These are phyloP conservation scores for Eucalyptus sp. DNA, from an alignment of 345 rosid species.

Conservation along the genomic window DNA sequence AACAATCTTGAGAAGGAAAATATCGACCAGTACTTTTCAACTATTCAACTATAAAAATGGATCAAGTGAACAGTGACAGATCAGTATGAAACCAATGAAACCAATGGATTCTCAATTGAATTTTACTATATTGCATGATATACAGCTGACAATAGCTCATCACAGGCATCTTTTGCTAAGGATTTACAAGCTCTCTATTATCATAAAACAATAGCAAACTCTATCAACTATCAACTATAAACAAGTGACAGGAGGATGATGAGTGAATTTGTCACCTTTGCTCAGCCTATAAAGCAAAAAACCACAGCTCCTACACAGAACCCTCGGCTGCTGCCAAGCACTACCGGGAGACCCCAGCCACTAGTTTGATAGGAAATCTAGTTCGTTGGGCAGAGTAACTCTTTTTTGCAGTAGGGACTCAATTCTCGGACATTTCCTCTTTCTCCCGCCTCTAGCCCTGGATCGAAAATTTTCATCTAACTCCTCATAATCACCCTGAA, in stretches of 20 bases:
- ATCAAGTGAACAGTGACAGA: not conserved
- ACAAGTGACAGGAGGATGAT: not conserved
- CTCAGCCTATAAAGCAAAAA: not conserved
- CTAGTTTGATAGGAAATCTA: not conserved
- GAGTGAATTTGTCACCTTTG: not conserved
- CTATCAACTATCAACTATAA: too few relatives aligned
- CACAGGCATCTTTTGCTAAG: too few relatives aligned
- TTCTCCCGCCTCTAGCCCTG: slow-evolving; percentile 67
- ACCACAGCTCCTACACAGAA: not conserved
- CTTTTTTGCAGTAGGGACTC: slow-evolving; percentile 60
- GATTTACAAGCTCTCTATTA: rapidly evolving
- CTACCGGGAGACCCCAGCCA: rapidly evolving
- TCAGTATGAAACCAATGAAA: not conserved
- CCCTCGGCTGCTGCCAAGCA: rapidly evolving
- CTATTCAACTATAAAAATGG: not conserved
- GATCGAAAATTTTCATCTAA: slow-evolving; percentile 48
- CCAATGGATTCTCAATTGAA: not conserved
- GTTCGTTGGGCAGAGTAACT: slow-evolving; percentile 17
- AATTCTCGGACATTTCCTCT: slow-evolving; percentile 42
- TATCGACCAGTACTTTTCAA: not conserved
- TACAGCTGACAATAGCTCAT: too few relatives aligned
- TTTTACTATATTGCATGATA: not conserved
- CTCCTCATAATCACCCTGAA: slow-evolving; percentile 68
- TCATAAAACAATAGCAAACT: too few relatives aligned
- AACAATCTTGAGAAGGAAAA: not conserved